Evolutionary conservation across 2,329 filamentous ascomycete genomes (phyloP).

Genomic region (Alternaria hordeiaustralica): DNA sequence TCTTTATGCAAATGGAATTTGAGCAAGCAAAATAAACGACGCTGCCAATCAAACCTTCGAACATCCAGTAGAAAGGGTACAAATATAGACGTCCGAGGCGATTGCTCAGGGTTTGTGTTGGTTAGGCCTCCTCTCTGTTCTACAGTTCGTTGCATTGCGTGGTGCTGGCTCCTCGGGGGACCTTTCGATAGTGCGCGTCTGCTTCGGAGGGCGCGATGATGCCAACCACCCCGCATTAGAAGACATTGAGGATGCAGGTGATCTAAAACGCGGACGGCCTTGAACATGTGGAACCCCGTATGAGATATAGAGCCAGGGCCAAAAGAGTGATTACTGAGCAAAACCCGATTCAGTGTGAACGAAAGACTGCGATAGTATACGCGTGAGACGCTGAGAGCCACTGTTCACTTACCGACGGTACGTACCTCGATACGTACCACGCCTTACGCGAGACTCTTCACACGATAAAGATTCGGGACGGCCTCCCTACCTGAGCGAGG

Average conservation of each 20-base stretch:
- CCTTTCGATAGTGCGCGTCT: background rate
- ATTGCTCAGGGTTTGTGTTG: background rate
- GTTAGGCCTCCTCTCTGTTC: background rate
- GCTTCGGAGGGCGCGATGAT: background rate
- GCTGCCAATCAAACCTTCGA: background rate
- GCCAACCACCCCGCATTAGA: background rate
- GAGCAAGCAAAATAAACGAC: background rate
- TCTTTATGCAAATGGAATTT: constrained; percentile 1
- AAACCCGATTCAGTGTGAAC: background rate
- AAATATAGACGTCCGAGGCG: background rate
- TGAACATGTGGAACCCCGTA: background rate
- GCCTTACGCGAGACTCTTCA: background rate
- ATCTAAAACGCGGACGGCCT: background rate
- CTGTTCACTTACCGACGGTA: background rate
- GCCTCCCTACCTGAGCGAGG: background rate
- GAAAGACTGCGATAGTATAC: background rate
- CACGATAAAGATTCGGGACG: background rate
- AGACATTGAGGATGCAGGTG: background rate
- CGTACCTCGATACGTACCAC: background rate
- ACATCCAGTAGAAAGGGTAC: background rate
- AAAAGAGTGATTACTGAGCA: background rate
- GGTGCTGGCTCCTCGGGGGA: background rate
- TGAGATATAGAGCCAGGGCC: background rate
- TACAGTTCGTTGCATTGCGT: background rate
- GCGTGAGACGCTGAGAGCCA: background rate